Percentiles rank a stretch among this genome's conserved stretches.
phyloP scores from a whole-genome alignment of 1,284 basidiomycete genomes.

The Papiliotrema nemorosa region DNA sequence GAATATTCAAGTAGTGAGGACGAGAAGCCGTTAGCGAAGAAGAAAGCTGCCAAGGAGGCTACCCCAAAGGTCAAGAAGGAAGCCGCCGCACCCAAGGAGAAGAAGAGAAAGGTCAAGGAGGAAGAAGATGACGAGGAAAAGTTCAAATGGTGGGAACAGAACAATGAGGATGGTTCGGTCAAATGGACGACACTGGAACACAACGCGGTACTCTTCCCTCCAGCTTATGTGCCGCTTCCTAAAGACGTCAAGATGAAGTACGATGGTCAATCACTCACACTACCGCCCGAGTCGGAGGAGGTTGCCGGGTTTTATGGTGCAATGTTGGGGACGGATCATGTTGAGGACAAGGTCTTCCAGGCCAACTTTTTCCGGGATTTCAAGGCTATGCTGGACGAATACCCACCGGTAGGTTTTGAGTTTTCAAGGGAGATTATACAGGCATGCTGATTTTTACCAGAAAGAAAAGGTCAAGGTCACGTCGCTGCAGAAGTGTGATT shows the following conservation, averaged over 20 bases:
- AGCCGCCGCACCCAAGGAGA: constrained; percentile 55
- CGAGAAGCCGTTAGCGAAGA: constrained; percentile 61
- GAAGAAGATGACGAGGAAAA: constrained; percentile 42
- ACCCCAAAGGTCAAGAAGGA: constrained; percentile 46
- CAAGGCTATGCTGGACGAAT: constrained; percentile 67
- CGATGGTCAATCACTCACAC: constrained; percentile 77
- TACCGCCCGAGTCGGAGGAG: constrained; percentile 87
- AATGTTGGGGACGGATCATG: constrained; percentile 90
- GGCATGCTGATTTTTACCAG: constrained; percentile 43
- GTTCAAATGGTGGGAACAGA: constrained; percentile 77
- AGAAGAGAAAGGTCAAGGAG: constrained; percentile 55
- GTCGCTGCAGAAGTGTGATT: constrained; percentile 81
- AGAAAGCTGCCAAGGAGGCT: constrained; percentile 22
- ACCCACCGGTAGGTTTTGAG: constrained; percentile 88
- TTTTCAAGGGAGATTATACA: too few relatives aligned
- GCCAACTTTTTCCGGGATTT: constrained; percentile 97
- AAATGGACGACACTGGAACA: constrained; percentile 95
- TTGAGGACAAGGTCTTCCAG: constrained; percentile 82
- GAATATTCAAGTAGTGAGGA: constrained; percentile 55
- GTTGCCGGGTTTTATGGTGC: constrained; percentile 96
- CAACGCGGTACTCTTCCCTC: constrained; percentile 92
- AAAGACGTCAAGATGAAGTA: constrained; percentile 90
- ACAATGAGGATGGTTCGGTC: constrained; percentile 66
- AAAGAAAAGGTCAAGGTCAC: constrained; percentile 69
- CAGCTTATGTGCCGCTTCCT: constrained; percentile 85